Percentiles rank a stretch among this genome's conserved stretches.
Evolutionary conservation across 1,284 basidiomycete genomes (phyloP).

Genomic region (Mycena sp.): DNA sequence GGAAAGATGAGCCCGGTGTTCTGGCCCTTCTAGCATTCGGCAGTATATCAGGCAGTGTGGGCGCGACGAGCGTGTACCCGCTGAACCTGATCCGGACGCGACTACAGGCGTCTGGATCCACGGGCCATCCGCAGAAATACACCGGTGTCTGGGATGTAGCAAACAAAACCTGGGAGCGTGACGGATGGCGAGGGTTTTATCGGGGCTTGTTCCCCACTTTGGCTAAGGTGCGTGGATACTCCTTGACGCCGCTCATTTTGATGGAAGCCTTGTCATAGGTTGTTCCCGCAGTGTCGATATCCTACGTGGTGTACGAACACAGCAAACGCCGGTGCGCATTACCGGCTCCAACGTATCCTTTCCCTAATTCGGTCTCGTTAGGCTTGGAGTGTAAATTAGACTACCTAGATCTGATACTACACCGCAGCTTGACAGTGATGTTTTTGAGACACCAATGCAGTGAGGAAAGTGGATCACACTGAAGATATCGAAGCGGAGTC

Average conservation of each 20-base stretch:
- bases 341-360: neutral
- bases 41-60: conserved; percentile 89
- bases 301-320: conserved; percentile 91
- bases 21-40: conserved; percentile 88
- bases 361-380: conserved; percentile 25
- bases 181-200: conserved; percentile 97
- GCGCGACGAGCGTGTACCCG: conserved; percentile 93
- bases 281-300: conserved; percentile 93
- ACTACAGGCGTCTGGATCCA: conserved; percentile 94
- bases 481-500: too few species aligned
- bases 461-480: too few species aligned
- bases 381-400: conserved; percentile 52
- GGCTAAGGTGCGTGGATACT: conserved; percentile 72
- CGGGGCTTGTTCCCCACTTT: conserved; percentile 91
- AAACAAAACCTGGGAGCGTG: conserved; percentile 81
- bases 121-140: conserved; percentile 91
- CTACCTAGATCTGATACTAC: too few species aligned
- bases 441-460: too few species aligned
- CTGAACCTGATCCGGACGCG: conserved; percentile 95
- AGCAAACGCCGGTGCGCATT: conserved; percentile 74
- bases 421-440: too few species aligned
- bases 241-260: neutral
- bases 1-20: conserved; percentile 85
- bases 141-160: conserved; percentile 90
- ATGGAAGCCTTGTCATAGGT: conserved; percentile 66